These are phyloP conservation scores for Echites panduratus DNA, from an alignment of 257 asterid genomes.

Conservation along the genomic window DNA sequence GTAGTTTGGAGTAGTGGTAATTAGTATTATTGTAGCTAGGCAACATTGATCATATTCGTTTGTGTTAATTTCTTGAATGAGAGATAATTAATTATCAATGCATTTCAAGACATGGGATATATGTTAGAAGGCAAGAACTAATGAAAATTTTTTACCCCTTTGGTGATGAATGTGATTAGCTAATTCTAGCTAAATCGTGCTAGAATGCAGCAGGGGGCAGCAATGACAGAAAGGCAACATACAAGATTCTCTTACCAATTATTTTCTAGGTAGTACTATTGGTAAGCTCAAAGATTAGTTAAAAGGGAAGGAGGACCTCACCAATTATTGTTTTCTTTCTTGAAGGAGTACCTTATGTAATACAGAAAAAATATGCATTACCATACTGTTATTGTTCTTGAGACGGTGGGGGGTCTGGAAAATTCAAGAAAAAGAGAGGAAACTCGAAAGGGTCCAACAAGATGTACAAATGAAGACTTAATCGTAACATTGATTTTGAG, in stretches of 20 bases:
- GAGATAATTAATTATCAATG: not conserved
- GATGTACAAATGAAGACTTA: too few relatives aligned
- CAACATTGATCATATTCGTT: not conserved
- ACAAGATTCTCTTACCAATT: too few relatives aligned
- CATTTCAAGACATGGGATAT: not conserved
- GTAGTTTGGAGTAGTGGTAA: not conserved
- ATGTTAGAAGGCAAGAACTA: not conserved
- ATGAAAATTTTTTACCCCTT: not conserved
- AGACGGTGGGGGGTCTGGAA: too few relatives aligned
- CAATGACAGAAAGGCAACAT: too few relatives aligned
- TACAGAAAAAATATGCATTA: not conserved
- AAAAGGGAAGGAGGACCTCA: not conserved
- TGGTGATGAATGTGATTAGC: constrained; percentile 2
- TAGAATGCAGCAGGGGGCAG: not conserved
- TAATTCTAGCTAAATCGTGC: too few relatives aligned
- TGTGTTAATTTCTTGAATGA: not conserved
- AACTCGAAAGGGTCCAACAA: not conserved
- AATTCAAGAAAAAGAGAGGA: not conserved
- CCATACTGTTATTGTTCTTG: too few relatives aligned
- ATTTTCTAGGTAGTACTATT: too few relatives aligned
- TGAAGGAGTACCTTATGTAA: not conserved
- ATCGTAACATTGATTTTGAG: not conserved
- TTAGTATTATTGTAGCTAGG: not conserved
- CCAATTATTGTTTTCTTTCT: too few relatives aligned
- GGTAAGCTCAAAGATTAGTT: not conserved